These are phyloP conservation scores for Coleophoma eucalyptorum DNA, from an alignment of 2,329 filamentous ascomycete genomes.

Conservation along the genomic window DNA sequence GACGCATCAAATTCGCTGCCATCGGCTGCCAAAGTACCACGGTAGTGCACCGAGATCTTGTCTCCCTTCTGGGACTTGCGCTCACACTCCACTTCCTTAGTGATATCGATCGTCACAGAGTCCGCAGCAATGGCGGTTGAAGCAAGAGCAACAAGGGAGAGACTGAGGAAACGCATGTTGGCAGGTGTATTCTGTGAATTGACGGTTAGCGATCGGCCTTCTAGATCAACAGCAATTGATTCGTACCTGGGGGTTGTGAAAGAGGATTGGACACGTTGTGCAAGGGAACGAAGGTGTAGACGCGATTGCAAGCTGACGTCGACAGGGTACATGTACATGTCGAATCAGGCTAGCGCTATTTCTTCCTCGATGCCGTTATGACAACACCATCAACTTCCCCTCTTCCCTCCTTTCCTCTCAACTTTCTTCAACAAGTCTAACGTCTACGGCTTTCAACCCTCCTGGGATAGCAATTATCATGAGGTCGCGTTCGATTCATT, in stretches of 20 bases:
- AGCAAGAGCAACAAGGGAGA: constrained; percentile 23
- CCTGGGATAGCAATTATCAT: too few relatives aligned
- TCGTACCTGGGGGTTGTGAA: background rate
- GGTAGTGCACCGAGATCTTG: constrained; percentile 82
- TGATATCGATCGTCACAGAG: constrained; percentile 72
- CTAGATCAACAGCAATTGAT: background rate
- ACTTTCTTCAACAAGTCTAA: background rate
- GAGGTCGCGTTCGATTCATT: too few relatives aligned
- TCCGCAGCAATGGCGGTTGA: constrained; percentile 22
- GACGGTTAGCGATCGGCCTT: background rate
- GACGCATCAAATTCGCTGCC: constrained; percentile 82
- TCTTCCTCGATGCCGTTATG: background rate
- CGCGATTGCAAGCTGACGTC: background rate
- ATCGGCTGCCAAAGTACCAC: constrained; percentile 70
- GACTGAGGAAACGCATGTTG: constrained; percentile 26
- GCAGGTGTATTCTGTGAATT: background rate
- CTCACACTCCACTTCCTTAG: constrained; percentile 69
- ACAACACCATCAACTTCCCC: background rate
- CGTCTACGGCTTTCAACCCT: too few relatives aligned
- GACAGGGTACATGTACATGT: background rate
- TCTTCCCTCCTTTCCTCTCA: background rate
- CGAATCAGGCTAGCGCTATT: background rate
- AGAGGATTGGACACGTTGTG: background rate
- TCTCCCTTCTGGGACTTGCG: constrained; percentile 76
- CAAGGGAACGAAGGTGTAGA: background rate